Evolutionary conservation across 768 basidiomycete genomes (phyloP).

Genomic region (Rhodocollybia butyracea): DNA sequence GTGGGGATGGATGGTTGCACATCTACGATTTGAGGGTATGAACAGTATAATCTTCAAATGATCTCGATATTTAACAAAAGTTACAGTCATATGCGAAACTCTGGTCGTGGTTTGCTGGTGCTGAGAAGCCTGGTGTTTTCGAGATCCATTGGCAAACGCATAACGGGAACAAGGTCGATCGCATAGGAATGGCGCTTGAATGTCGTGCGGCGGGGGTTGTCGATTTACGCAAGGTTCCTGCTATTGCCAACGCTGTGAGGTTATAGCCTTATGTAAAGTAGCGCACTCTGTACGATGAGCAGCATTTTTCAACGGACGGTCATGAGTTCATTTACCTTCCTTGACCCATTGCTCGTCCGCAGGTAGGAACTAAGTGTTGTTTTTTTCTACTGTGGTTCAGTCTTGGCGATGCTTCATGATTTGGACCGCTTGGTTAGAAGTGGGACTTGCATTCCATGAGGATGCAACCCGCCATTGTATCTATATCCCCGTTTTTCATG

Average conservation of each 20-base stretch:
- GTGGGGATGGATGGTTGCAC: conserved; percentile 74
- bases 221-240: conserved; percentile 47
- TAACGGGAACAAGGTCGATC: conserved; percentile 44
- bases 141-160: conserved; percentile 72
- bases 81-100: conserved; percentile 45
- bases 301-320: too few species aligned
- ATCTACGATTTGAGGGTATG: conserved; percentile 68
- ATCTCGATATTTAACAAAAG: not conserved
- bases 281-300: too few species aligned
- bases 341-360: too few species aligned
- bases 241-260: not conserved
- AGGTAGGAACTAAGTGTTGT: too few species aligned
- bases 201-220: conserved; percentile 65
- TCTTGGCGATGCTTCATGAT: too few species aligned
- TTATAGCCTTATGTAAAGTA: not conserved
- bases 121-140: conserved; percentile 62
- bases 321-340: too few species aligned
- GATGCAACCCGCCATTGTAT: too few species aligned
- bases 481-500: too few species aligned
- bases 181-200: conserved; percentile 70
- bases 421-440: too few species aligned
- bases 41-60: not conserved
- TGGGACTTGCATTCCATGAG: too few species aligned
- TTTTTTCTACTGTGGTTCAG: too few species aligned
- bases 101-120: conserved; percentile 64